Base-by-base conservation (phyloP, 2,329 filamentous ascomycete species). In the Fusarium tupiense region DNA sequence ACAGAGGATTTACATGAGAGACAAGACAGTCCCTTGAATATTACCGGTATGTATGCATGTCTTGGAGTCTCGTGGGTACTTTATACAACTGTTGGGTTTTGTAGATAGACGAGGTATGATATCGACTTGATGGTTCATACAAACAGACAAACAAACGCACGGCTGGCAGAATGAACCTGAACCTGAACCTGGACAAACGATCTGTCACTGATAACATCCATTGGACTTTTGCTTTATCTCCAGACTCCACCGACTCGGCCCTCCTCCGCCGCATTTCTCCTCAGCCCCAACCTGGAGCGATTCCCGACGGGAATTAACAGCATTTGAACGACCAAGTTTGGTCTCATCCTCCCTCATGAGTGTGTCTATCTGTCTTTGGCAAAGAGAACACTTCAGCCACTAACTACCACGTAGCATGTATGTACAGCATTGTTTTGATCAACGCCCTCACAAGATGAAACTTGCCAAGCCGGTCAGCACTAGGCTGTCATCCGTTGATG, bases 381-480 rank as follows among this genome's bases (percentile, higher is more conserved):
- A 33, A 22, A 24, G 8, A 26, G 8, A 40, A 35, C 29, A 13
- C 24, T 20, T 46, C 22, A 56, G 20, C 14, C 8, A 41, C 11
- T 17, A 19, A 19, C 9, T 29, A 40, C 11, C 20, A 56, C 33
- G 35, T 29, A 56, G 35, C 24, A 29, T 29, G 52, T 10, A 8
- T 26, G 24, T 29, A n/a, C 9, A 13, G 52, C 8, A 40, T 33
- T 37, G 52, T 63, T 56, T 64, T 41, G 57, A 69, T 52, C 67
- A 69, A 24, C 58, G 53, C 11, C 33, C 4, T 53, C 40, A 44
- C 60, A 50, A 33, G 31, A 66, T 66, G 67, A 71, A 71, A 71
- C 67, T 38, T 57, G 67, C 67, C 67, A 70, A 70, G 67, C 60
- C 65, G 22, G 53, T 70, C 60, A 70, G 67, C 67, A 14, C 67